Percentiles rank a stretch among this genome's conserved stretches.
Evolutionary conservation across 345 rosid species (phyloP).

Genomic region (Citrus australasica): DNA sequence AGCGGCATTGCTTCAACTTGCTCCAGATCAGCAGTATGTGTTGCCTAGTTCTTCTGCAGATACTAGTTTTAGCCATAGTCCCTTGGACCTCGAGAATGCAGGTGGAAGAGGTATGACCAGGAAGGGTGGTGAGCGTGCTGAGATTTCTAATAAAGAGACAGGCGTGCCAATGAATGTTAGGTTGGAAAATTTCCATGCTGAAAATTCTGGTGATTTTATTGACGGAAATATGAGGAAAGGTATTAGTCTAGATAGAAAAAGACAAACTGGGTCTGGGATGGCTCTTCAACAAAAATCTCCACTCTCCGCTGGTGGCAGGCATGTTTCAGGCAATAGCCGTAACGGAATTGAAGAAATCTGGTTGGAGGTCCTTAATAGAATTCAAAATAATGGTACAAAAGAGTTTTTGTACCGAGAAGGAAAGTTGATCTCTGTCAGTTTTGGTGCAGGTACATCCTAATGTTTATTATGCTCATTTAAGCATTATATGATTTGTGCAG

Average conservation of each 20-base stretch:
- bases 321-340: conserved; percentile 32
- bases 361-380: conserved; percentile 67
- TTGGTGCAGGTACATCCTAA: conserved; percentile 68
- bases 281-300: conserved; percentile 32
- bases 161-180: conserved; percentile 32
- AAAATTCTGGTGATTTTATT: conserved; percentile 24
- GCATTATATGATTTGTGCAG: neutral
- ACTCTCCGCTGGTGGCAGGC: conserved; percentile 23
- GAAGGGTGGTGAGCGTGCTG: conserved; percentile 34
- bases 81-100: conserved; percentile 24
- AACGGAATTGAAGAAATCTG: conserved; percentile 74
- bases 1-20: conserved; percentile 96
- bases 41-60: conserved; percentile 61
- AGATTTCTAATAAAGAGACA: conserved; percentile 25
- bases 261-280: conserved; percentile 31
- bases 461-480: conserved; percentile 6
- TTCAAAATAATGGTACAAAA: conserved; percentile 46
- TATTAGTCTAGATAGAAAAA: conserved; percentile 34
- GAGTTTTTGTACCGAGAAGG: conserved; percentile 87
- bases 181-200: conserved; percentile 33
- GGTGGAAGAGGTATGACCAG: conserved; percentile 40
- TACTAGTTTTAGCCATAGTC: conserved; percentile 60
- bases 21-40: conserved; percentile 91
- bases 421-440: conserved; percentile 70
- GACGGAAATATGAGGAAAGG: conserved; percentile 23